A percentile compares a stretch with the other conserved stretches of the same genome.
These are phyloP conservation scores for Pilatotrama ljubarskyi DNA, from an alignment of 768 basidiomycete genomes.

Conservation along the genomic window DNA sequence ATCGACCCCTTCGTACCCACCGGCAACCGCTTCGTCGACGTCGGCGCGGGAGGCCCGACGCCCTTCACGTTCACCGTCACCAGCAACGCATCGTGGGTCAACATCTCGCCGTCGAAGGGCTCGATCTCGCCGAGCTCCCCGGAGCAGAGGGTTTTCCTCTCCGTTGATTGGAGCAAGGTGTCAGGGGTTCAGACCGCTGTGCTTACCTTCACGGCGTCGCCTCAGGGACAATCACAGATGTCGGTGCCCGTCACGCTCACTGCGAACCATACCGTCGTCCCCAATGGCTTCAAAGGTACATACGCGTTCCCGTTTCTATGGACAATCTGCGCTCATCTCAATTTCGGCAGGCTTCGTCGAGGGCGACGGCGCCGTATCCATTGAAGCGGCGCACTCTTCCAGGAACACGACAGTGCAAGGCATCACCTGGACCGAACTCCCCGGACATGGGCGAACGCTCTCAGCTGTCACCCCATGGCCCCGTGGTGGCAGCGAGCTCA, in stretches of 20 bases:
- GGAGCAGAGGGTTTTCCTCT: conserved; percentile 55
- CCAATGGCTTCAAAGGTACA: conserved; percentile 52
- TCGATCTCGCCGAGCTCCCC: conserved; percentile 47
- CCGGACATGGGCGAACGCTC: conserved; percentile 58
- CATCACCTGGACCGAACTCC: conserved; percentile 59
- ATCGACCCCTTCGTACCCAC: conserved; percentile 61
- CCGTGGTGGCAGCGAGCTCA: conserved; percentile 47
- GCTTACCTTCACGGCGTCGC: conserved; percentile 50
- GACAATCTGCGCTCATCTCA: background rate
- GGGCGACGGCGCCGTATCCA: conserved; percentile 63
- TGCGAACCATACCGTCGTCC: conserved; percentile 37
- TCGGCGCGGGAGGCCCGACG: conserved; percentile 59
- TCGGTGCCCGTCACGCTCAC: conserved; percentile 30
- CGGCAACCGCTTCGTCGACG: conserved; percentile 58
- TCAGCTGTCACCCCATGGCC: conserved; percentile 65
- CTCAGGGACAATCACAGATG: conserved; percentile 40
- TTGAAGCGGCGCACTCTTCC: conserved; percentile 64
- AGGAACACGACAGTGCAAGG: conserved; percentile 47
- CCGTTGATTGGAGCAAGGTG: conserved; percentile 60
- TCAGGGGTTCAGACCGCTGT: conserved; percentile 38
- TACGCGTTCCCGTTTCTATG: background rate
- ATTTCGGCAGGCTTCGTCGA: conserved; percentile 54
- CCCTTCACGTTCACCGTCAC: conserved; percentile 57
- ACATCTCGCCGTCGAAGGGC: conserved; percentile 49
- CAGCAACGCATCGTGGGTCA: conserved; percentile 55